Evolutionary conservation across 176 grass and related monocot species (phyloP).

Genomic region (Rhynchospora pubera): DNA sequence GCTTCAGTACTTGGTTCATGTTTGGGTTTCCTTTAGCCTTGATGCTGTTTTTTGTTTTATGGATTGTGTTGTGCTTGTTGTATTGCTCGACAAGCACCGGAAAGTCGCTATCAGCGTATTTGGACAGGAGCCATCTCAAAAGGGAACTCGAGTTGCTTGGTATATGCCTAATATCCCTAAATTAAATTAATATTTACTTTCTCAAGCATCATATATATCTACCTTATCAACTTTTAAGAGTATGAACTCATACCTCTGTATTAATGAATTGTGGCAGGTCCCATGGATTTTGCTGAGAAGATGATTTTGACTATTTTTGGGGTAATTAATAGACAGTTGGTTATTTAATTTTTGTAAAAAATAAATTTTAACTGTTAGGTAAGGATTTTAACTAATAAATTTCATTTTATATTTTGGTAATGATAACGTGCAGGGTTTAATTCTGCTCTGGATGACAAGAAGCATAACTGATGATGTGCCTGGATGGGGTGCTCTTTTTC

Average conservation of each 20-base stretch:
- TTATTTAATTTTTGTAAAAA: not conserved
- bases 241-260: not conserved
- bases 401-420: not conserved
- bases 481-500: conserved; percentile 82
- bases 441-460: conserved; percentile 84
- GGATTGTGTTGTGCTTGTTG: conserved; percentile 49
- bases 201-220: not conserved
- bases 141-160: conserved; percentile 70
- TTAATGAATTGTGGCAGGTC: conserved; percentile 36
- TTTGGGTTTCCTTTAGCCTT: conserved; percentile 78
- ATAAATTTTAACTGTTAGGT: not conserved
- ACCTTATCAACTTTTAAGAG: not conserved
- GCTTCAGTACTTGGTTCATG: conserved; percentile 81
- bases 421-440: conserved; percentile 43
- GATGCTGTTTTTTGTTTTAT: conserved; percentile 49
- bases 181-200: not conserved
- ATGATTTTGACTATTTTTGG: conserved; percentile 83
- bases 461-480: conserved; percentile 63
- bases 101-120: conserved; percentile 55
- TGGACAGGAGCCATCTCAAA: conserved; percentile 69
- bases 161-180: not conserved
- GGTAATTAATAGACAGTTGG: conserved; percentile 30
- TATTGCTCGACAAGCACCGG: conserved; percentile 59
- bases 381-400: not conserved
- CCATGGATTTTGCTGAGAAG: conserved; percentile 89